These are phyloP conservation scores for Xylaria sp. DNA, from an alignment of 2,329 filamentous ascomycete species.

Conservation along the genomic window DNA sequence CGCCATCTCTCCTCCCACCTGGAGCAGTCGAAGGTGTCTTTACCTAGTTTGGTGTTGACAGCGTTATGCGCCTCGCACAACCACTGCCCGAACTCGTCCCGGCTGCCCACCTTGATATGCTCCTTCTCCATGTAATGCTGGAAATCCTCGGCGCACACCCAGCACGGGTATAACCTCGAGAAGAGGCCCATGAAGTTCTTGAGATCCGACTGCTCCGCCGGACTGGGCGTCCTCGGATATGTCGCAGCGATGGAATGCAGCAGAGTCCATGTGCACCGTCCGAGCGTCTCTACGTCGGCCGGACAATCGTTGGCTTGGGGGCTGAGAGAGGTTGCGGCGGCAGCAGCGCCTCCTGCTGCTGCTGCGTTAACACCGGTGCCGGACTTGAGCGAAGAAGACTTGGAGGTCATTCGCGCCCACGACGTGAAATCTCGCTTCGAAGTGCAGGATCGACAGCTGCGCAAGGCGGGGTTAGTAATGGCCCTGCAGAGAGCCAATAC, in stretches of 20 bases:
- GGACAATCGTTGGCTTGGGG: slow-evolving; percentile 71
- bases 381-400: slow-evolving; percentile 44
- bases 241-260: slow-evolving; percentile 88
- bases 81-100: slow-evolving; percentile 78
- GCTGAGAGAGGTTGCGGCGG: slow-evolving; percentile 29
- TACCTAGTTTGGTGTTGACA: slow-evolving; percentile 87
- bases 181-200: slow-evolving; percentile 78
- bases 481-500: neutral
- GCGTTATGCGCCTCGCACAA: slow-evolving; percentile 86
- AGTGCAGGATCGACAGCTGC: slow-evolving; percentile 72
- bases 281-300: slow-evolving; percentile 84
- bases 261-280: slow-evolving; percentile 89
- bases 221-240: slow-evolving; percentile 74
- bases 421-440: slow-evolving; percentile 64
- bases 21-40: slow-evolving; percentile 85
- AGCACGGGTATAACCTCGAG: slow-evolving; percentile 89
- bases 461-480: slow-evolving; percentile 8
- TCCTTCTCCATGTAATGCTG: slow-evolving; percentile 76
- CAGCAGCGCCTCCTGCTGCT: slow-evolving; percentile 34
- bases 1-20: slow-evolving; percentile 94
- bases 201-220: slow-evolving; percentile 74
- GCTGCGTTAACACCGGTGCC: slow-evolving; percentile 38
- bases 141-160: slow-evolving; percentile 93
- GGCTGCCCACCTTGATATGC: slow-evolving; percentile 60
- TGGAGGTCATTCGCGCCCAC: slow-evolving; percentile 60